Percentiles rank a stretch among this genome's conserved stretches.
These are phyloP conservation scores for Naganishia friedmannii DNA, from an alignment of 768 basidiomycete genomes.

Conservation along the genomic window DNA sequence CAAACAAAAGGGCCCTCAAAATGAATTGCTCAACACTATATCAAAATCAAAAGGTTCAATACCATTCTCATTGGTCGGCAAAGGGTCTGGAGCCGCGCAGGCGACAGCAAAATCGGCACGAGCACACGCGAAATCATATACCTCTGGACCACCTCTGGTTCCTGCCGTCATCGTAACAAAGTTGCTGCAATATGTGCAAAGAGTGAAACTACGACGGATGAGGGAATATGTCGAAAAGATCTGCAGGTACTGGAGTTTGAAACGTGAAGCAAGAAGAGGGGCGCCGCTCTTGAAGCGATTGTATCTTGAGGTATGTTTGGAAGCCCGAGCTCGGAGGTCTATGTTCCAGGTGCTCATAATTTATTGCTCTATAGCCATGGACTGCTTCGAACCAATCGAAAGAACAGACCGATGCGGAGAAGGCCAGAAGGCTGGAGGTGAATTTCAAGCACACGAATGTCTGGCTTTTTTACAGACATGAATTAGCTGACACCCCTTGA, in stretches of 20 bases:
- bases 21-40: slow-evolving; percentile 41
- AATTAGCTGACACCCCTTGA: slow-evolving; percentile 47
- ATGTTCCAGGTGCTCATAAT: no score
- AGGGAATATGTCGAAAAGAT: slow-evolving; percentile 70
- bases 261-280: slow-evolving; percentile 85
- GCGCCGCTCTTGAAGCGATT: slow-evolving; percentile 88
- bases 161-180: slow-evolving; percentile 78
- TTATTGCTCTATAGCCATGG: slow-evolving; percentile 65
- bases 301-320: slow-evolving; percentile 67
- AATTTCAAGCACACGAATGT: slow-evolving; percentile 39
- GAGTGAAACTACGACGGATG: slow-evolving; percentile 71
- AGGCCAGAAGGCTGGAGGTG: slow-evolving; percentile 75
- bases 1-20: slow-evolving; percentile 40
- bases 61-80: not conserved
- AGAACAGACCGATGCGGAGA: slow-evolving; percentile 75
- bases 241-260: slow-evolving; percentile 95
- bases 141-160: slow-evolving; percentile 86
- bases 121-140: slow-evolving; percentile 87
- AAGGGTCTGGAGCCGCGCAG: slow-evolving; percentile 19
- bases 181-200: slow-evolving; percentile 69
- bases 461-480: not conserved
- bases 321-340: not conserved
- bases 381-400: slow-evolving; percentile 68
- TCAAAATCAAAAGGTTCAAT: not conserved
- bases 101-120: slow-evolving; percentile 71